Base-by-base conservation (phyloP, 2,329 filamentous ascomycete genomes). In the Leptographium galeiforme region DNA sequence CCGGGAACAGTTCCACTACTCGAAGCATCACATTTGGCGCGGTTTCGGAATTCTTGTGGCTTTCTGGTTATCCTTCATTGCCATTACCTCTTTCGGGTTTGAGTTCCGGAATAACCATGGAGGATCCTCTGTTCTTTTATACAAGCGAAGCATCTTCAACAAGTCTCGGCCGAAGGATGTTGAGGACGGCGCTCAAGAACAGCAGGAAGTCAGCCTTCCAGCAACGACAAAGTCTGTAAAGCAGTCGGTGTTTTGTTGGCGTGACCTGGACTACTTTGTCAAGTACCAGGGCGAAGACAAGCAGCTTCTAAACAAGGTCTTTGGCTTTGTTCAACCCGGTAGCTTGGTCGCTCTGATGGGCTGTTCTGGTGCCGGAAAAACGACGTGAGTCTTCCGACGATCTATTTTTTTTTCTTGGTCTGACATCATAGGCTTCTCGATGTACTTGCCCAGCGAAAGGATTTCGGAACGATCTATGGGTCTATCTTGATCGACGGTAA, bases 321-420 rank as follows among this genome's bases (percentile, higher is more conserved):
- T 89, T 58, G 89, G 88, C 2, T 94, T 84, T 79, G 85, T 91
- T 52, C 88, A 89, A 66, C 87, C 87, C 1, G 87, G 87, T 48
- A 89, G 82, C 56, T 67, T 90, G 18, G 87, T 83, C 1, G 87
- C 86, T 5, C 71, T 91, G 18, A 87, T 90, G 86, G 84, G 87
- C 61, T 81, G 85, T 2, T 87, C 83, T 14, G 87, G 87, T 58
- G 89, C 89, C n/a, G 89, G 89, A 50, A 95, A 94, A 67, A 94
- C 88, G 0, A 94, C 88, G 0, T 52, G 18, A 46, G 50, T 44
- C 2, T 36, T 13, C 18, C 8, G 4, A 8, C 25, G 13, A 6
- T 18, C 12, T 5, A 8, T 8, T 39, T 4, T n/a, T 33, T n/a
- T 25, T 25, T 14, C 14, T 30, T 30, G 16, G 10, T 38, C 44